Evolutionary conservation across 371 early-diverging fungal genomes (phyloP), one percentile per base, ranked within the genome.

Genomic region (Hamiltosporidium tvaerminnensis): DNA sequence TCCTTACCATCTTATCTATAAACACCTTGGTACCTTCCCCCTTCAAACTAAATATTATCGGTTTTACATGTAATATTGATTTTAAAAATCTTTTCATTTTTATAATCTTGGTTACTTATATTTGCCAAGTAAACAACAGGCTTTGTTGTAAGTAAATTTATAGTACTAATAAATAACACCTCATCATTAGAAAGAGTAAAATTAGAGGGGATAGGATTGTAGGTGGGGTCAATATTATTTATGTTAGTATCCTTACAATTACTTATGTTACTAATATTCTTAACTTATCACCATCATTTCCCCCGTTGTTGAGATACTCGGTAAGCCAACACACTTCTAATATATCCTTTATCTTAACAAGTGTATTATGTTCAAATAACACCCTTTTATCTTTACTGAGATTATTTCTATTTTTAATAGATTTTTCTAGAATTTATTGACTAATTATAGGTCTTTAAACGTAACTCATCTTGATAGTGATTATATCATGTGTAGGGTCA

Each of bases 81-180:
- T 23, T 23, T 23, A 23, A 23, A 23, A 23, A 23, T 23, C 23
- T 23, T 23, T 23, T 23, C 23, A 23, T 44, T 44, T 44, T 9
- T 7, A 44, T 9, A 44, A 9, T 44, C 14, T 9, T 44, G 9
- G 9, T 44, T 14, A 44, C 44, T 44, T 14, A 95, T 81, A 78
- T 96, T 96, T 69, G 86, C 88, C 56, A 97, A 83, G 73, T 93
- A 92, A 50, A 93, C 89, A 37, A 94, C 90, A 32, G 92, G 90
- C 76, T 96, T 97, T 60, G 92, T 89, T 0, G 96, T 92, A 59
- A 97, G 81, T 57, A 97, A 83, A 64, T 85, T 85, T 57, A 91
- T 81, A 34, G 79, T 72, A 76, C 90, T 92, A 79, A 96, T 90
- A 47, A 87, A 81, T 62, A 88, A 89, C 50, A 94, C 81, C 76